Evolutionary conservation across 2,329 filamentous ascomycete genomes (phyloP), one percentile per base, ranked within the genome.

Genomic region (Aspergillus sojae): DNA sequence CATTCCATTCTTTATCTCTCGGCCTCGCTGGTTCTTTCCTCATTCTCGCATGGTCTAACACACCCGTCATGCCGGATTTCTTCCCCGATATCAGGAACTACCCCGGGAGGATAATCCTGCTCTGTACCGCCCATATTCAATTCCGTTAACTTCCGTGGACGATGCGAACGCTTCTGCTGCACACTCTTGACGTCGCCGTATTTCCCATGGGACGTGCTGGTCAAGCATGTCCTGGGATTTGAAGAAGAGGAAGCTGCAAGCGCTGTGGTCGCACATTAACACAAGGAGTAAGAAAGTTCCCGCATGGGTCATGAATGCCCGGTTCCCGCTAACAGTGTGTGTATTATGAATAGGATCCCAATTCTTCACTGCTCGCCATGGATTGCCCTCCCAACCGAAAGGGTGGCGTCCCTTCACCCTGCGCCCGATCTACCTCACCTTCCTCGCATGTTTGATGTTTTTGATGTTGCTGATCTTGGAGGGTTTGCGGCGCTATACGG

Each of bases 381-480:
- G 52, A 48, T 43, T 30, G 16, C 12, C 6, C 28, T 34, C n/a
- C 32, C 55, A 34, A 19, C 32, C 58, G 30, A 45, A 57, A 46
- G 72, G 71, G 63, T 77, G 75, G 75, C 73, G 75, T 23, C 74
- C 75, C 9, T 60, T 77, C n/a, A 70, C 75, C 50, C 61, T 77
- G 56, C 74, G 75, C 39, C 73, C 72, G 3, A 65, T 69, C 1
- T 77, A 73, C 53, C 72, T 77, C 32, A 57, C 62, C 50, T 32
- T 69, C 41, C 64, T 72, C 30, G 58, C 65, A 32, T 61, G 63
- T 36, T 39, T 75, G 23, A 71, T 70, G 62, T 69, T 71, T 34
- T 54, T 70, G 21, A 67, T 73, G 66, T 50, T 76, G 14, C 57
- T 74, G 34, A 46, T 63, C 3, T 57, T 77, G 48, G 75, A 77